phyloP scores from a whole-genome alignment of 495 filamentous ascomycete genomes.

The Glutinoglossum americanum region DNA sequence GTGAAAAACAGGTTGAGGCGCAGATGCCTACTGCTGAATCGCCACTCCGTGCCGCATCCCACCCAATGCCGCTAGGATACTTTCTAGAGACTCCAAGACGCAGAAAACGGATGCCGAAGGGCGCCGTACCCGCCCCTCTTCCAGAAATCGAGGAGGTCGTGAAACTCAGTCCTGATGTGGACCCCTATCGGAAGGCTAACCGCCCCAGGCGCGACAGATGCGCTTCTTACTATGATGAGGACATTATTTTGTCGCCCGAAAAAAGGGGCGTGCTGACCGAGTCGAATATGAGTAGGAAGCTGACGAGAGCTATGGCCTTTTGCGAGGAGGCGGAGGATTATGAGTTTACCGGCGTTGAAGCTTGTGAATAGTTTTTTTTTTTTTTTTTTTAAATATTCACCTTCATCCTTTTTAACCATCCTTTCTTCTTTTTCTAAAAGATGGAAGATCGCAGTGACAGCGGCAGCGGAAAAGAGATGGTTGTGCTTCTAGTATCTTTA shows the following conservation, averaged over 20 bases:
- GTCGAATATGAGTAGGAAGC: not conserved
- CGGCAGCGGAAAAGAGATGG: too few species aligned
- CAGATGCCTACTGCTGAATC: not conserved
- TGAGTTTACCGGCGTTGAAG: not conserved
- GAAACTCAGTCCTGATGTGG: constrained; percentile 2
- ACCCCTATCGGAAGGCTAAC: constrained; percentile 4
- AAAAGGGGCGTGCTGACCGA: not conserved
- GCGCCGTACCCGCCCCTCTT: not conserved
- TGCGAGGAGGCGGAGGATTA: not conserved
- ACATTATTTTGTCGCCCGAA: not conserved
- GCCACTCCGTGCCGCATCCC: not conserved
- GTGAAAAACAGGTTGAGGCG: not conserved
- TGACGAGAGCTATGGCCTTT: not conserved
- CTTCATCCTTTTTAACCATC: too few species aligned
- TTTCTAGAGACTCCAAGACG: not conserved
- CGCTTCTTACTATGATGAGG: not conserved
- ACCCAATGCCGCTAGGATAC: not conserved
- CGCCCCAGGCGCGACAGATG: constrained; percentile 1
- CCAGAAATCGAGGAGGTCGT: not conserved
- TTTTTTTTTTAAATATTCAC: too few species aligned
- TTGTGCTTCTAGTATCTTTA: too few species aligned
- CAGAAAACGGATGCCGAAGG: not conserved
- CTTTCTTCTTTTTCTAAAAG: too few species aligned
- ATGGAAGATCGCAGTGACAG: too few species aligned
- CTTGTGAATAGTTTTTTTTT: not conserved